Evolutionary conservation across 2,329 filamentous ascomycete species (phyloP), one percentile per base, ranked within the genome.

Genomic region (Penicillium sp.): DNA sequence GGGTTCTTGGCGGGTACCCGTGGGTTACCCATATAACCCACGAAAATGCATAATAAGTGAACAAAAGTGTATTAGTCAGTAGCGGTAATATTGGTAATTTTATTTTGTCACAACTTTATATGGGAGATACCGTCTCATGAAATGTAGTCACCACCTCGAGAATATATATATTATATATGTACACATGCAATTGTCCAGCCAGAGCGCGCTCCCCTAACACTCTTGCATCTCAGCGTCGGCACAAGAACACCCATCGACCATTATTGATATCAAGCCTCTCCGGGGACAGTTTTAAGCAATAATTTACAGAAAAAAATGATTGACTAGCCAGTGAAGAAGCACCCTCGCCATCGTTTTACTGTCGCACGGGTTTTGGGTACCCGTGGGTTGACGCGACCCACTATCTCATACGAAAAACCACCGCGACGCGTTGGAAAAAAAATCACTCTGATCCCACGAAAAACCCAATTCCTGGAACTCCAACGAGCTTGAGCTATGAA

Each of bases 1-100:
- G 39, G 39, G 39, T 36, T 41, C 33, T 36, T 37, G 39, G 39
- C 21, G 33, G 33, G 33, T 36, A 33, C 33, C 33, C 39, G 21
- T 15, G 33, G 39, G 39, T 35, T 28, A 11, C 32, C 38, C 38
- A 41, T 35, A 41, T 30, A 35, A 41, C 38, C 38, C 38, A 32
- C 31, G 36, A 35, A 35, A 19, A 14, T 15, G 31, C 13, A 40
- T 40, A 39, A 40, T 29, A 25, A 23, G 32, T 40, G 38, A n/a
- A 36, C 31, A 36, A 36, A n/a, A n/a, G n/a, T n/a, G n/a, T n/a
- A n/a, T n/a, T n/a, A n/a, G n/a, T n/a, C n/a, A n/a, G n/a, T n/a
- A n/a, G n/a, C n/a, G n/a, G n/a, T n/a, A n/a, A n/a, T n/a, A n/a
- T n/a, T n/a, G n/a, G n/a, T n/a, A n/a, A n/a, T n/a, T n/a, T n/a